phyloP scores from a whole-genome alignment of 768 basidiomycete genomes.

The Boletellus emodensis region DNA sequence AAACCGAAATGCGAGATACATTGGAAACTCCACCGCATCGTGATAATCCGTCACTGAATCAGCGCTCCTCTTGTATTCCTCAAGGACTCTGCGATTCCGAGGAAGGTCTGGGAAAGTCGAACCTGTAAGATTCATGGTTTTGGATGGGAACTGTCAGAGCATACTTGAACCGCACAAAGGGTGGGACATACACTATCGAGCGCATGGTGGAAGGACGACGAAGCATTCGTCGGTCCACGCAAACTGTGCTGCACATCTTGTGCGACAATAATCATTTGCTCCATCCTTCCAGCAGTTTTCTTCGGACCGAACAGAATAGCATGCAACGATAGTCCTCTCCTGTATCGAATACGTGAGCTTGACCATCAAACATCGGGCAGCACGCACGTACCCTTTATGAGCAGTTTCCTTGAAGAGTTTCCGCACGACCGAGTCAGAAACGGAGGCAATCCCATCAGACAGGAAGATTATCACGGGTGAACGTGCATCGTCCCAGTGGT shows the following conservation, averaged over 20 bases:
- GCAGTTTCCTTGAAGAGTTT: constrained; percentile 36
- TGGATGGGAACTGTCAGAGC: too few species aligned
- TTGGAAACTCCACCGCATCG: background rate
- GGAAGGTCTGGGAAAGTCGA: constrained; percentile 50
- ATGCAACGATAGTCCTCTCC: constrained; percentile 55
- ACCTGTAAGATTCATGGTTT: constrained; percentile 32
- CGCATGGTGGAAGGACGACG: constrained; percentile 48
- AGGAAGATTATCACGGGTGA: constrained; percentile 53
- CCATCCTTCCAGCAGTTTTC: constrained; percentile 24
- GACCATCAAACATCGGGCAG: background rate
- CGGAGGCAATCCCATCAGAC: constrained; percentile 48
- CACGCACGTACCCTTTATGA: constrained; percentile 37
- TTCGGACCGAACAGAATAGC: constrained; percentile 50
- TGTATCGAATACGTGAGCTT: constrained; percentile 16
- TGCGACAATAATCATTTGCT: constrained; percentile 48
- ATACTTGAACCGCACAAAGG: background rate
- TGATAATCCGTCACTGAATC: constrained; percentile 24
- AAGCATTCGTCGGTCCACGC: constrained; percentile 20
- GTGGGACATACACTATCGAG: constrained; percentile 41
- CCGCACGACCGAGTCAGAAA: constrained; percentile 32
- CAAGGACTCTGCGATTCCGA: constrained; percentile 53
- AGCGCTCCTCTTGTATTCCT: constrained; percentile 49
- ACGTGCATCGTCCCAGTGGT: constrained; percentile 43
- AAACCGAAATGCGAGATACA: background rate
- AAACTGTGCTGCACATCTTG: constrained; percentile 40